phyloP scores from a whole-genome alignment of 2,329 filamentous ascomycete species.

The Verticillium klebahnii region DNA sequence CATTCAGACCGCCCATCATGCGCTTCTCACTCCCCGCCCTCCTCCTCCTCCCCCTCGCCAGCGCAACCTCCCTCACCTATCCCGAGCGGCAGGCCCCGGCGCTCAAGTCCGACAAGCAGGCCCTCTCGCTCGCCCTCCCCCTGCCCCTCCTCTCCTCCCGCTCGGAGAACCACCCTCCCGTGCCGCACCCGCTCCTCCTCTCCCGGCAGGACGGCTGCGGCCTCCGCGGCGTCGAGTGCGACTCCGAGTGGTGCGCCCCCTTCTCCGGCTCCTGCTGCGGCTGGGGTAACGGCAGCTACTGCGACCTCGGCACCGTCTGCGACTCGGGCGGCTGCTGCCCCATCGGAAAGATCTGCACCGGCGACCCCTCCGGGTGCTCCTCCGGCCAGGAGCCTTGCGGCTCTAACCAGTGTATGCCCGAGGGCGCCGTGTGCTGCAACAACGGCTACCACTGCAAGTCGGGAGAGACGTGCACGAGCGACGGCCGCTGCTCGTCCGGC shows the following conservation, averaged over 20 bases:
- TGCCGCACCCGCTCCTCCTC: background rate
- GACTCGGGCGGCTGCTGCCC: constrained; percentile 24
- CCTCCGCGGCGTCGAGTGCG: background rate
- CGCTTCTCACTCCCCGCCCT: background rate
- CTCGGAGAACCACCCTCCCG: background rate
- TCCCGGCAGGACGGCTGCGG: background rate
- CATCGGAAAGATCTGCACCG: constrained; percentile 24
- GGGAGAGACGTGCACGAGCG: constrained; percentile 20
- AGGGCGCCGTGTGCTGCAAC: constrained; percentile 23
- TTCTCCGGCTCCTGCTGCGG: constrained; percentile 22
- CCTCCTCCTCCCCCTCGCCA: background rate
- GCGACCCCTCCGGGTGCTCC: constrained; percentile 19
- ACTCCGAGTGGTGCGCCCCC: constrained; percentile 21
- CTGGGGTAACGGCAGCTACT: constrained; percentile 22
- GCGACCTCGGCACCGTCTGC: constrained; percentile 24
- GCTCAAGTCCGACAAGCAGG: background rate
- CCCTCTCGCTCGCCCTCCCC: background rate
- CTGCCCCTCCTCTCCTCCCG: background rate
- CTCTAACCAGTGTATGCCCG: constrained; percentile 23
- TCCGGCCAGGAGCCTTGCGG: constrained; percentile 19
- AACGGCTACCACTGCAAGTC: constrained; percentile 22
- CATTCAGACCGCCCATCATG: background rate
- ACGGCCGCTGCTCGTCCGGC: constrained; percentile 15
- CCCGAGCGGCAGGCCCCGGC: background rate
- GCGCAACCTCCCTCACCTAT: background rate